phyloP scores from a whole-genome alignment of 2,329 filamentous ascomycete genomes.

The Aspergillus luchuensis region DNA sequence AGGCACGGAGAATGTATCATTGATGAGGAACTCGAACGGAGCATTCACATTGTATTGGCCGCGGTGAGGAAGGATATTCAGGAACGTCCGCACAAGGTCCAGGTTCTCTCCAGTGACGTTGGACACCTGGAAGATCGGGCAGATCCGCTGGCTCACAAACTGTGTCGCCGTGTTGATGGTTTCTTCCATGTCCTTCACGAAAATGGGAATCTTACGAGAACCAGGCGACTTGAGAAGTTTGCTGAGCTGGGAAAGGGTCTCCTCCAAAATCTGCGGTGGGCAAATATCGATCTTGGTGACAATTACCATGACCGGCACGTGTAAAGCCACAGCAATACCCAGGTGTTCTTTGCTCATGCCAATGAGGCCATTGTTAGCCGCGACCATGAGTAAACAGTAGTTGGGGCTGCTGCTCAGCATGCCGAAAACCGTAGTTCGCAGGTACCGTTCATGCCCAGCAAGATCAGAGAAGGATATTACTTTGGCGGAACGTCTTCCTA shows the following conservation, averaged over 20 bases:
- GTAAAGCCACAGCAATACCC: slow-evolving; percentile 88
- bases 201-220: slow-evolving; percentile 91
- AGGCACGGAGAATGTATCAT: slow-evolving; percentile 96
- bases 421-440: slow-evolving; percentile 95
- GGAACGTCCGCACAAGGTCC: slow-evolving; percentile 85
- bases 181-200: slow-evolving; percentile 87
- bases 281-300: slow-evolving; percentile 99
- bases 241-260: slow-evolving; percentile 88
- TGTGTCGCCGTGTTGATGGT: slow-evolving; percentile 95
- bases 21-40: slow-evolving; percentile 91
- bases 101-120: slow-evolving; percentile 94
- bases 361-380: slow-evolving; percentile 93
- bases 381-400: slow-evolving; percentile 97
- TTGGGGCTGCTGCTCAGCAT: slow-evolving; percentile 92
- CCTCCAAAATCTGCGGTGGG: slow-evolving; percentile 88
- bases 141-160: slow-evolving; percentile 93
- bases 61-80: slow-evolving; percentile 93
- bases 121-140: slow-evolving; percentile 95
- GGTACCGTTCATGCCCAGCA: slow-evolving; percentile 91
- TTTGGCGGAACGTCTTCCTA: slow-evolving; percentile 90
- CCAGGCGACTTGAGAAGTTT: slow-evolving; percentile 93
- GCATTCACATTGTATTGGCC: slow-evolving; percentile 87
- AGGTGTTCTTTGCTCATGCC: slow-evolving; percentile 99
- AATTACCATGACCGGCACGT: slow-evolving; percentile 96
- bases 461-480: slow-evolving; percentile 96